Base-by-base conservation (phyloP, 257 asterid species). In the Gardenia jasminoides region DNA sequence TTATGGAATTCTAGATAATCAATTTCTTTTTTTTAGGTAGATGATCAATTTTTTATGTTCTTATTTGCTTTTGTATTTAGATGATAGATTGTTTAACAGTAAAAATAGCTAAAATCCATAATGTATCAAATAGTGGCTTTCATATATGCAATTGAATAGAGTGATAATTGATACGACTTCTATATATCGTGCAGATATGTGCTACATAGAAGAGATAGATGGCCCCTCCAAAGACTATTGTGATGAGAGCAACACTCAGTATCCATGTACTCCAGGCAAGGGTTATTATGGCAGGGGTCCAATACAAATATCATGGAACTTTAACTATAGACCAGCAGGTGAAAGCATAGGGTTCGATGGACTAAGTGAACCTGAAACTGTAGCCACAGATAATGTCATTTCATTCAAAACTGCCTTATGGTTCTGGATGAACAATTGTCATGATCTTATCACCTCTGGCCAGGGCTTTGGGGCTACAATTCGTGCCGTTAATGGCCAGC, bases 361-460 rank as follows among this genome's bases (percentile, higher is more conserved):
- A 0, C 9, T 89, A 72, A 81, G 83, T 41, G 81, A 87, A 31
- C 91, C 92, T 0, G 89, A 84, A n/a, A 82, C 78, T 0, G 92
- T 89, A 1, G 91, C 87, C 0, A 78, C 83, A 31, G 76, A 87
- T 52, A 74, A 74, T 0, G 69, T 83, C 58, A 69, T 85, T 58
- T 85, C 92, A 5, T 89, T 89, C 62, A 81, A 80, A 80, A 87
- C 91, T 16, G 91, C 75, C 2, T 77, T 89, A 30, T 89, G 93
- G 93, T 87, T 10, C 52, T 87, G 93, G 93, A 89, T 89, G 93
- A 86, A 84, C 48, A 54, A 85, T 15, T 84, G 88, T 41, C 93
- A 87, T 17, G 80, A 84, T 41, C 62, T 66, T 19, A 84, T 89
- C 24, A 82, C 67, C 54, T 76, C 90, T 1, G 89, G 89, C 1